Evolutionary conservation across 331 rosid species (phyloP).

Genomic region (Malus hybrid): DNA sequence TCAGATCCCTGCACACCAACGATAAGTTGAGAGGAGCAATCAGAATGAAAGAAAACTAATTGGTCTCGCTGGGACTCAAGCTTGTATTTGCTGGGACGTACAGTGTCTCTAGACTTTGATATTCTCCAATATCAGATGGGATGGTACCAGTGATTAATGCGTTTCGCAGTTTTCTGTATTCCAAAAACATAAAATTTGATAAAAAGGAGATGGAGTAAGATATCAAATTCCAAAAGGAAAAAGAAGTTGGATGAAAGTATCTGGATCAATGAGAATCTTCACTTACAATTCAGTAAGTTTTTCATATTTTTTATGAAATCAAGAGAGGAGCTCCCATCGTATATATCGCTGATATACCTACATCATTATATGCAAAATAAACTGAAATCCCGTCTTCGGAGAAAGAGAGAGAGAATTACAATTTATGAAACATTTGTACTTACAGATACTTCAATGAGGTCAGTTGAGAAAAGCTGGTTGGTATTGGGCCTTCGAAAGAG

Average conservation of each 20-base stretch:
- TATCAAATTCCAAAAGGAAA: neutral
- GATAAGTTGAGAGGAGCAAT: neutral
- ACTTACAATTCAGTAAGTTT: slow-evolving; percentile 46
- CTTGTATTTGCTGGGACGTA: too few species aligned
- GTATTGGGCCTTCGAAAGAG: slow-evolving; percentile 64
- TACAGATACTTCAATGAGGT: slow-evolving; percentile 16
- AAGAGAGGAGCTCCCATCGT: slow-evolving; percentile 60
- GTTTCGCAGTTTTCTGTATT: slow-evolving; percentile 52
- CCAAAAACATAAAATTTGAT: neutral
- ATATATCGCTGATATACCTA: slow-evolving; percentile 57
- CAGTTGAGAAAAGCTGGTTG: slow-evolving; percentile 49
- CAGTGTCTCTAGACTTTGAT: neutral
- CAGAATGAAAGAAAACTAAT: slow-evolving; percentile 25
- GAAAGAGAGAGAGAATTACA: neutral
- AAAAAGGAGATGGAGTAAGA: neutral
- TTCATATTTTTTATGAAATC: slow-evolving; percentile 44
- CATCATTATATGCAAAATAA: slow-evolving; percentile 13
- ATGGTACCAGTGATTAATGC: slow-evolving; percentile 48
- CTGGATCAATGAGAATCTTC: neutral
- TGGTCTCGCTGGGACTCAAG: neutral
- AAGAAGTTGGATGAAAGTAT: neutral
- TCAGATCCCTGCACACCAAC: slow-evolving; percentile 49
- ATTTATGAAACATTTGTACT: too few species aligned
- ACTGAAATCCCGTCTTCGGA: neutral
- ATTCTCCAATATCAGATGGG: slow-evolving; percentile 48